Base-by-base conservation (phyloP, 2,329 filamentous ascomycete genomes). In the Salinomyces thailandicus region DNA sequence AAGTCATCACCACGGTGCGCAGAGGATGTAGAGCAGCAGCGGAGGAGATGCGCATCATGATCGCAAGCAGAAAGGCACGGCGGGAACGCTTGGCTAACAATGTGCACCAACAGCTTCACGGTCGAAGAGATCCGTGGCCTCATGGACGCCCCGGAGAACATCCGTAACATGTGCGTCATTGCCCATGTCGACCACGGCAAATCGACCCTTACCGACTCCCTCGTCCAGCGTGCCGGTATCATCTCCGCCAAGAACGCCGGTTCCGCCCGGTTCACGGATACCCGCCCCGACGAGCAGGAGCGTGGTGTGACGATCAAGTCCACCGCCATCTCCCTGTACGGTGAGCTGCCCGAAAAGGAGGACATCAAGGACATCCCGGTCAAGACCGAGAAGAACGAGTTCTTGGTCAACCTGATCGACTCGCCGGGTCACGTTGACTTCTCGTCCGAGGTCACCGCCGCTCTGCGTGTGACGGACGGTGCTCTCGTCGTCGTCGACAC, bases 291-390 rank as follows among this genome's bases (percentile, higher is more conserved):
- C 67, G 91, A 98, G 69, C 91, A 98, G 75, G 91, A 98, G 67
- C 87, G 91, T 81, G 86, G 91, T 79, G 95, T 98, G 62, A 98
- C 91, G 59, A 98, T 98, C 81, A 98, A 98, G 81, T 98, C 91
- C 41, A 98, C 91, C 48, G 91, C 93, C 69, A 98, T 98, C 73
- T 96, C 93, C 55, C 79, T 98, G 62, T 98, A 91, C 71, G 86
- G 85, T 62, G 72, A 79, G 58, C 78, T 98, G 52, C 68, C 74
- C 44, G 78, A 83, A 53, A 70, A 75, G 33, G 89, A 95, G 42
- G 91, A 96, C 62, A 62, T 95, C 52, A 93, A 94, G 79, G 91
- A 98, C 63, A 86, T 96, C 54, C 81, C 82, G 53, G 78, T 86
- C 69, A 81, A 85, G 71, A 83, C 85, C 54, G 76, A 86, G 48